These are phyloP conservation scores for Boletus rex-veris DNA, from an alignment of 768 basidiomycete species.

Conservation along the genomic window DNA sequence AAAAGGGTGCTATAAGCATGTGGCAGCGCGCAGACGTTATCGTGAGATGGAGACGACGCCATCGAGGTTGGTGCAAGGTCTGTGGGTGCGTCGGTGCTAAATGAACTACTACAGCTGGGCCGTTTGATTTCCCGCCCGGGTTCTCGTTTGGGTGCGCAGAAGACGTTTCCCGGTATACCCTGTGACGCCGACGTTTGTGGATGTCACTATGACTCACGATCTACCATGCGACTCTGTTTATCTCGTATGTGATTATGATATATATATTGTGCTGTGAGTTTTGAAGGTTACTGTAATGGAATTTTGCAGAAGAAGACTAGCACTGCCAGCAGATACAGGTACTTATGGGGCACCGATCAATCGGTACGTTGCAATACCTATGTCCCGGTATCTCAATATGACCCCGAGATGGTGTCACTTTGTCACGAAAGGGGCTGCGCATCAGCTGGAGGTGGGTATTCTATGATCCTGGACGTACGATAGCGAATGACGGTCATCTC, in stretches of 20 bases:
- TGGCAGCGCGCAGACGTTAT: constrained; percentile 13
- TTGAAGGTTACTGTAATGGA: background rate
- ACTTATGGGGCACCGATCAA: too few relatives aligned
- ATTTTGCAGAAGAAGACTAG: background rate
- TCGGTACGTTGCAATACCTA: too few relatives aligned
- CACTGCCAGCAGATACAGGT: too few relatives aligned
- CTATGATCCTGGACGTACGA: background rate
- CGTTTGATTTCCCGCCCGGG: constrained; percentile 10
- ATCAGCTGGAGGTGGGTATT: too few relatives aligned
- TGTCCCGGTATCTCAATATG: too few relatives aligned
- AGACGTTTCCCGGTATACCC: background rate
- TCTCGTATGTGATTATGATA: background rate
- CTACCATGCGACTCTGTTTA: background rate
- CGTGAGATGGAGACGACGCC: constrained; percentile 11
- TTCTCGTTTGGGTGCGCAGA: background rate
- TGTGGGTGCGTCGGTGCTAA: background rate
- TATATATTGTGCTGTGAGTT: background rate
- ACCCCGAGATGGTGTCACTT: too few relatives aligned
- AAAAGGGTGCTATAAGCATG: constrained; percentile 5
- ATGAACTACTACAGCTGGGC: background rate
- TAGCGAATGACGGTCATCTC: background rate
- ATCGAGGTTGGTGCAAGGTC: constrained; percentile 4
- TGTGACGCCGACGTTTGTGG: background rate
- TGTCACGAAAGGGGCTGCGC: too few relatives aligned
- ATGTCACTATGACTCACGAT: too few relatives aligned